Conservation (phyloP, 2,329 filamentous ascomycete species). For the Arachnomyces sp. region DNA sequence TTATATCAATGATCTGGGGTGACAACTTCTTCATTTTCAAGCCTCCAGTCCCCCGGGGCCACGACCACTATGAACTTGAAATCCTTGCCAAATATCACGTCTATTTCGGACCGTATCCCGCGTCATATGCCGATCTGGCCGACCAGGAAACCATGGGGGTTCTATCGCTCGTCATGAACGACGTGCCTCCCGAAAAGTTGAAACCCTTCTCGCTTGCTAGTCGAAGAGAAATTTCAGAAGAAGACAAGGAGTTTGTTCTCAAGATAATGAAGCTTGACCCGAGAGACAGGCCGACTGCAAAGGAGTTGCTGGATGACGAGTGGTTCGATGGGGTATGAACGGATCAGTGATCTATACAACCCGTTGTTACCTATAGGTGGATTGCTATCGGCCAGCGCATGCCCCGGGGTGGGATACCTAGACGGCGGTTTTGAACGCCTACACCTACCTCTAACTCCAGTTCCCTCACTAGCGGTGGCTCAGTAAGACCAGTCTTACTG, state of each 20-base stretch:
- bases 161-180: constrained; percentile 9
- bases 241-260: constrained; percentile 29
- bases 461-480: no score
- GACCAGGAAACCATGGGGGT: constrained; percentile 8
- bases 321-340: constrained; percentile 23
- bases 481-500: no score
- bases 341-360: no score
- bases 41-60: constrained; percentile 8
- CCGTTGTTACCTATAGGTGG: no score
- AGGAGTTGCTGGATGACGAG: constrained; percentile 29
- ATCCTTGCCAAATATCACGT: constrained; percentile 14
- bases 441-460: no score
- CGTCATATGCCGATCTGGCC: constrained; percentile 19
- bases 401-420: no score
- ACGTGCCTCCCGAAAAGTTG: constrained; percentile 15
- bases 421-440: no score
- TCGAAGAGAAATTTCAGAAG: constrained; percentile 21
- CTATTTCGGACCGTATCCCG: constrained; percentile 14
- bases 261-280: constrained; percentile 40
- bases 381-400: no score
- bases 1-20: constrained; percentile 14
- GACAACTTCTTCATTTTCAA: constrained; percentile 15
- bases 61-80: constrained; percentile 16
- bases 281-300: constrained; percentile 33
- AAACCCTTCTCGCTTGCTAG: constrained; percentile 19